Evolutionary conservation across 768 basidiomycete genomes (phyloP).

Genomic region (Xerocomus potaroensis): DNA sequence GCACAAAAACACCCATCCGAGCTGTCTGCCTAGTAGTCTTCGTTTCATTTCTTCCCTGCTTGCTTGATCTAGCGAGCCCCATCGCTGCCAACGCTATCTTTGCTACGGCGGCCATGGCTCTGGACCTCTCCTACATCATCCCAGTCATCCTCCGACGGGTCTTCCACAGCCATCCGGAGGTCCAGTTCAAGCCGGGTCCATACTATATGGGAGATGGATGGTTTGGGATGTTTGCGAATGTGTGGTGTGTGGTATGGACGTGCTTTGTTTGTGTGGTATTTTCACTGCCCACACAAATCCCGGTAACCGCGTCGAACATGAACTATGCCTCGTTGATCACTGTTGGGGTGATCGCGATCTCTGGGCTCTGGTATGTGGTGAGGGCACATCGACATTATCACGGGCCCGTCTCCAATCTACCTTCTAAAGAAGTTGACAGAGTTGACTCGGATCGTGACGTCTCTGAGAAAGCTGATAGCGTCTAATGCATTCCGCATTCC

Average conservation of each 20-base stretch:
- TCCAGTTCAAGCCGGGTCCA: slow-evolving; percentile 55
- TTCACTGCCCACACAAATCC: slow-evolving; percentile 46
- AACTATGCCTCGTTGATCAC: slow-evolving; percentile 44
- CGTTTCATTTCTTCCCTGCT: slow-evolving; percentile 39
- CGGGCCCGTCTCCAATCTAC: slow-evolving; percentile 55
- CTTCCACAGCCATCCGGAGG: slow-evolving; percentile 53
- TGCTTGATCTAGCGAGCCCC: slow-evolving; percentile 50
- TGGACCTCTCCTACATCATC: slow-evolving; percentile 54
- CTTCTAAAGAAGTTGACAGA: neutral
- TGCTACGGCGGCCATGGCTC: slow-evolving; percentile 49
- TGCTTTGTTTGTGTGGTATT: slow-evolving; percentile 45
- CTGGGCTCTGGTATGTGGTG: slow-evolving; percentile 49
- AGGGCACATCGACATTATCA: slow-evolving; percentile 52
- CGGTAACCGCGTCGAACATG: slow-evolving; percentile 47
- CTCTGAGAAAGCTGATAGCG: neutral
- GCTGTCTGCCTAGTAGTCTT: slow-evolving; percentile 51
- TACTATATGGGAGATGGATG: slow-evolving; percentile 55
- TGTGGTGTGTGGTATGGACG: slow-evolving; percentile 44
- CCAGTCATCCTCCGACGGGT: slow-evolving; percentile 50
- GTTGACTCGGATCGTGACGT: neutral
- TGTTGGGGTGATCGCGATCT: slow-evolving; percentile 17
- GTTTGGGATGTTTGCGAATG: slow-evolving; percentile 42
- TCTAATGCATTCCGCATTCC: too few relatives aligned
- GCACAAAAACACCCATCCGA: slow-evolving; percentile 52
- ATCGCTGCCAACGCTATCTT: slow-evolving; percentile 56